Conservation (phyloP, 179 eudicot genomes). For the Beta lomatogona region DNA sequence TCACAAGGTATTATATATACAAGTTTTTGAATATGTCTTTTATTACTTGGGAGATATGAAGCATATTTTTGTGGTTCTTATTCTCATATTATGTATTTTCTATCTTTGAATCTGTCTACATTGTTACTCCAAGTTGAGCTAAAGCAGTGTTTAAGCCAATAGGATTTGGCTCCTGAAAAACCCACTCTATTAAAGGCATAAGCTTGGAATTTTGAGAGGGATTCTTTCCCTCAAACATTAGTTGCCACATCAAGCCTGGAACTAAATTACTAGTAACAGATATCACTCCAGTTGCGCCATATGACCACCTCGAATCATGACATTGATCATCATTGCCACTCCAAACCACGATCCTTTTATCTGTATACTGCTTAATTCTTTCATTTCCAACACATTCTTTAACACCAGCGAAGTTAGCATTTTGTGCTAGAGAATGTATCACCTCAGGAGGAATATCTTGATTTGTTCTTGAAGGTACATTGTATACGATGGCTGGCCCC, state of each 20-base stretch:
- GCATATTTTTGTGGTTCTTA: too few species aligned
- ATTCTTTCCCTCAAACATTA: conserved; percentile 74
- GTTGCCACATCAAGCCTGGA: conserved; percentile 66
- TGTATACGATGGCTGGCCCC: conserved; percentile 87
- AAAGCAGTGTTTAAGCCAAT: too few species aligned
- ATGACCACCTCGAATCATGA: conserved; percentile 80
- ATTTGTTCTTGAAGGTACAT: conserved; percentile 80
- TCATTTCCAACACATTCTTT: conserved; percentile 88
- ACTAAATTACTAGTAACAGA: conserved; percentile 82
- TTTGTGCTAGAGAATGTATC: conserved; percentile 46
- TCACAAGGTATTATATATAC: too few species aligned
- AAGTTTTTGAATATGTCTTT: too few species aligned
- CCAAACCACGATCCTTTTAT: conserved; percentile 62
- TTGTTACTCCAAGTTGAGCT: too few species aligned
- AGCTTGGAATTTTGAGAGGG: too few species aligned
- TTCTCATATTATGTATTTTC: too few species aligned
- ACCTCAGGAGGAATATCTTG: conserved; percentile 82
- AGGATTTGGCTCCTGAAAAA: too few species aligned
- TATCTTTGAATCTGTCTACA: too few species aligned
- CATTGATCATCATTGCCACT: conserved; percentile 89
- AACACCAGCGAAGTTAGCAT: conserved; percentile 67
- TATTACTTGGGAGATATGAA: too few species aligned
- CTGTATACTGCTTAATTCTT: conserved; percentile 61
- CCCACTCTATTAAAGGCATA: too few species aligned
- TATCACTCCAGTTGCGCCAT: conserved; percentile 74